phyloP scores from a whole-genome alignment of 306 rosid species.

The Lathyrus oleraceus region DNA sequence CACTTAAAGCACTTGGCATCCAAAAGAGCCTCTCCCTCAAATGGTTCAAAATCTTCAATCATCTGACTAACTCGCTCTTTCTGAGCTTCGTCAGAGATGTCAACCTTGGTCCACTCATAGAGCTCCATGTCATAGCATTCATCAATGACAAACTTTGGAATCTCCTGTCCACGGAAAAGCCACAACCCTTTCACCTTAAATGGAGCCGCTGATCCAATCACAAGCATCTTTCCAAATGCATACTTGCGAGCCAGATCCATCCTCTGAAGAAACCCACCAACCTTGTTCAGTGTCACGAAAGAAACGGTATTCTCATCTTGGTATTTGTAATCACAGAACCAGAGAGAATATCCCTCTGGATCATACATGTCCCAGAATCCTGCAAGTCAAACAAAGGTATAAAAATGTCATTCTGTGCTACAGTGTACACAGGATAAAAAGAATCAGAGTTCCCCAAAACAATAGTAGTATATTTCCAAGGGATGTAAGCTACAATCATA shows the following conservation, averaged over 20 bases:
- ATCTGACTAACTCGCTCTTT: conserved; percentile 80
- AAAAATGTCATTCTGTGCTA: neutral
- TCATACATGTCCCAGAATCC: conserved; percentile 98
- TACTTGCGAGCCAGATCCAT: conserved; percentile 90
- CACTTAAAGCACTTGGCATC: conserved; percentile 90
- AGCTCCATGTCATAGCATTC: conserved; percentile 98
- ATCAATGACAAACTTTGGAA: conserved; percentile 68
- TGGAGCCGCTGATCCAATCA: conserved; percentile 73
- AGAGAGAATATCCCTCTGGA: conserved; percentile 89
- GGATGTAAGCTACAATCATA: neutral
- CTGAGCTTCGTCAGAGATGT: conserved; percentile 65
- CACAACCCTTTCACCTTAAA: conserved; percentile 89
- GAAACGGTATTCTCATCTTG: conserved; percentile 81
- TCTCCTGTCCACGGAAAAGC: conserved; percentile 88
- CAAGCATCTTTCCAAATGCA: conserved; percentile 90
- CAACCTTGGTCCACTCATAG: conserved; percentile 81
- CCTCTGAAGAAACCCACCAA: conserved; percentile 82
- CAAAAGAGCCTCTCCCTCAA: conserved; percentile 76
- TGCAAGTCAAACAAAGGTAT: conserved; percentile 29
- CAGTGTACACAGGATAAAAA: neutral
- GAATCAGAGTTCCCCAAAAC: neutral
- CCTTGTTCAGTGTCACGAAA: conserved; percentile 82
- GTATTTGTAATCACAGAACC: conserved; percentile 96
- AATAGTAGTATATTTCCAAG: neutral
- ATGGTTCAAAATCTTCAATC: conserved; percentile 86